Conservation (phyloP, 2,329 filamentous ascomycete species). For the Aspergillus sp. region DNA sequence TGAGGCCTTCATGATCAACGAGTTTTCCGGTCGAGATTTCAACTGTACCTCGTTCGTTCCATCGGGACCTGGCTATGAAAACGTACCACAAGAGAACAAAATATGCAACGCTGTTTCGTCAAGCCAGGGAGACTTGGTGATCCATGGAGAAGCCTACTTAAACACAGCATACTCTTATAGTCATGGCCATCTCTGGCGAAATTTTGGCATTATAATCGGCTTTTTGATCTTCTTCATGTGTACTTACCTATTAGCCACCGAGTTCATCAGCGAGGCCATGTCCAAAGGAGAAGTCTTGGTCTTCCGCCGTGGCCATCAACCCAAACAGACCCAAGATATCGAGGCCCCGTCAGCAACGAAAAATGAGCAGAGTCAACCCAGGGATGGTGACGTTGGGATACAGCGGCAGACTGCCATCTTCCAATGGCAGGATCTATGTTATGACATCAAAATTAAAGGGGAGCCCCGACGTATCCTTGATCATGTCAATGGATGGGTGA, state of each 20-base stretch:
- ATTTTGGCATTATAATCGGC: slow-evolving; percentile 63
- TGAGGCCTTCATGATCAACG: slow-evolving; percentile 74
- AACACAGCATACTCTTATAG: slow-evolving; percentile 52
- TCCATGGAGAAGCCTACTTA: slow-evolving; percentile 58
- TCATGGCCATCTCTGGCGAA: slow-evolving; percentile 57
- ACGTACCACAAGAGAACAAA: slow-evolving; percentile 26
- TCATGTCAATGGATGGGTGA: slow-evolving; percentile 82
- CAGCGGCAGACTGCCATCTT: slow-evolving; percentile 67
- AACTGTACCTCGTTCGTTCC: slow-evolving; percentile 41
- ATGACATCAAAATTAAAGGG: slow-evolving; percentile 70
- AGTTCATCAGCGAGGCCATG: slow-evolving; percentile 54
- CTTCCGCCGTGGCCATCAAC: slow-evolving; percentile 55
- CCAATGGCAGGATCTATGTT: slow-evolving; percentile 76
- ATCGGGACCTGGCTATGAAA: slow-evolving; percentile 32
- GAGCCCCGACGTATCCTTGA: slow-evolving; percentile 69
- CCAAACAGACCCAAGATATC: slow-evolving; percentile 4
- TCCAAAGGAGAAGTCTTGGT: slow-evolving; percentile 71
- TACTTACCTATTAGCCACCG: slow-evolving; percentile 47
- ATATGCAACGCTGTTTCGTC: slow-evolving; percentile 58
- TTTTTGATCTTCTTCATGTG: slow-evolving; percentile 57
- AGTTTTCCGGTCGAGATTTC: slow-evolving; percentile 63
- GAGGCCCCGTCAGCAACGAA: not conserved
- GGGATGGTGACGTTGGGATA: slow-evolving; percentile 28
- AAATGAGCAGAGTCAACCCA: slow-evolving; percentile 1
- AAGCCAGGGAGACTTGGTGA: slow-evolving; percentile 45